These are phyloP conservation scores for Osmanthus fragrans DNA, from an alignment of 257 asterid species.

Conservation along the genomic window DNA sequence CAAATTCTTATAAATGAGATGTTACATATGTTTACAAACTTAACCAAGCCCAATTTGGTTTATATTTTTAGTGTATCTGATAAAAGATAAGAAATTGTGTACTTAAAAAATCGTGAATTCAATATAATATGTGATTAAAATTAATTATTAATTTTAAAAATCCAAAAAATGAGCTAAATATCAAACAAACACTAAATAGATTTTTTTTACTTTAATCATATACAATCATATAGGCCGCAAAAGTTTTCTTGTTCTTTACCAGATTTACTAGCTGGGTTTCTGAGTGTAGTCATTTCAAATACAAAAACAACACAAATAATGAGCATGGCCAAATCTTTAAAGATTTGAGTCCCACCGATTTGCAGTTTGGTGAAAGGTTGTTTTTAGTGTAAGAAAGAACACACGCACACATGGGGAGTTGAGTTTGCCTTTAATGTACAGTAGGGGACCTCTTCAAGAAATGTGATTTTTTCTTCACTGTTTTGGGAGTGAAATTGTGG, in stretches of 20 bases:
- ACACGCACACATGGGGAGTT: neutral
- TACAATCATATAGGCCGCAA: neutral
- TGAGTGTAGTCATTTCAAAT: neutral
- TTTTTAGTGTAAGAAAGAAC: conserved; percentile 14
- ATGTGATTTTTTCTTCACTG: neutral
- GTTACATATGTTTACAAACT: no score
- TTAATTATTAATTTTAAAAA: no score
- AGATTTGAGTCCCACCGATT: conserved; percentile 32
- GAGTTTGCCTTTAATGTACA: neutral
- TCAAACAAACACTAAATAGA: no score
- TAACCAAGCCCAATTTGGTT: no score
- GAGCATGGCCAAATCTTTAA: conserved; percentile 6
- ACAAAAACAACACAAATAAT: neutral
- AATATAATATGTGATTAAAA: no score
- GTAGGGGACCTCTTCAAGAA: neutral
- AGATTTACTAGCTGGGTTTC: neutral
- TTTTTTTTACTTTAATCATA: no score
- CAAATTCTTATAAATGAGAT: no score
- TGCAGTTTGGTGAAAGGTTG: conserved; percentile 34
- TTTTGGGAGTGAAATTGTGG: neutral
- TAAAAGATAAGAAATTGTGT: no score
- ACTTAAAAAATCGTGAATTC: no score
- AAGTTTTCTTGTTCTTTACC: neutral
- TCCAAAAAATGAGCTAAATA: neutral
- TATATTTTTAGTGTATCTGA: no score